A percentile compares a stretch with the other conserved stretches of the same genome.
These are phyloP conservation scores for Talaromyces sp. DNA, from an alignment of 2,329 filamentous ascomycete species.

Conservation along the genomic window DNA sequence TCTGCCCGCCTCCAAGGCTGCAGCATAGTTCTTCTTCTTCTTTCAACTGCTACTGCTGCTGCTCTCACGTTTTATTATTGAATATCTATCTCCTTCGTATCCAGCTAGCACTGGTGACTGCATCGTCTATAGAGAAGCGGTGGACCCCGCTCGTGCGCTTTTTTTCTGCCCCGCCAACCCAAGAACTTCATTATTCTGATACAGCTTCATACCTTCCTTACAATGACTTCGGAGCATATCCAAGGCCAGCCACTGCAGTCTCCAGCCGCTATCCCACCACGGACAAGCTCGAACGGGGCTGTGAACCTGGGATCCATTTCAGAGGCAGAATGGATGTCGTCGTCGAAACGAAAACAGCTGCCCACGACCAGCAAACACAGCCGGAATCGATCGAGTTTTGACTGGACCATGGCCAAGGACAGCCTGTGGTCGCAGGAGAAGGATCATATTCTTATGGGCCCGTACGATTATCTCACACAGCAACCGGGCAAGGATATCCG, in stretches of 20 bases:
- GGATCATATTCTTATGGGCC: slow-evolving; percentile 39
- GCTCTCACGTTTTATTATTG: neutral
- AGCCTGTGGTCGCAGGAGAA: slow-evolving; percentile 34
- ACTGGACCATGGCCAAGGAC: slow-evolving; percentile 35
- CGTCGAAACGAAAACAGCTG: slow-evolving; percentile 27
- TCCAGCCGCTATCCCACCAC: slow-evolving; percentile 66
- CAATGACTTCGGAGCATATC: neutral
- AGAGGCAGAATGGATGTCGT: slow-evolving; percentile 58
- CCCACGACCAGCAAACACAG: slow-evolving; percentile 23
- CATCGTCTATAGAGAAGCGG: neutral
- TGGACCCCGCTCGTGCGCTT: neutral
- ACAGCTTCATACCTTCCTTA: neutral
- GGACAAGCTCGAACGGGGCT: slow-evolving; percentile 63
- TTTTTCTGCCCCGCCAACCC: neutral
- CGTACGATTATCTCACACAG: slow-evolving; percentile 41
- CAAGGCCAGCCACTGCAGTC: slow-evolving; percentile 37
- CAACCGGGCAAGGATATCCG: slow-evolving; percentile 44
- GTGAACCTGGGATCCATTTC: slow-evolving; percentile 49
- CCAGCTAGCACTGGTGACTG: neutral
- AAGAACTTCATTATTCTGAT: neutral
- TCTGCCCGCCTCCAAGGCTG: neutral
- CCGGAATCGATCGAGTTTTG: slow-evolving; percentile 33
- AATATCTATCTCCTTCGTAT: neutral
- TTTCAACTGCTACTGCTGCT: neutral
- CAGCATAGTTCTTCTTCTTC: neutral